A percentile compares a stretch with the other conserved stretches of the same genome.
Conservation (phyloP, 176 grass and related monocot genomes). For the Pontederia paniculata region DNA sequence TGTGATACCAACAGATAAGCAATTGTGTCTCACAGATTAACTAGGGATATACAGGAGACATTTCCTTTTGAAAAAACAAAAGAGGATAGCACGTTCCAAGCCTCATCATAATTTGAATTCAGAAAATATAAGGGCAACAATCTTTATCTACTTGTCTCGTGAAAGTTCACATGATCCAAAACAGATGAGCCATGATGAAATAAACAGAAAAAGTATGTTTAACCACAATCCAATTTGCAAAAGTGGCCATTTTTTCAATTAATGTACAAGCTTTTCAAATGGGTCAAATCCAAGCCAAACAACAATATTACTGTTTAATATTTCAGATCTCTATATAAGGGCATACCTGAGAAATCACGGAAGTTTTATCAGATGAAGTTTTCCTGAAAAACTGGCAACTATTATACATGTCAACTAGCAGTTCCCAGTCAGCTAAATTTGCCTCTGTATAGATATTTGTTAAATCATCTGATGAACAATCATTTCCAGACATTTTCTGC, state of each 20-base stretch:
- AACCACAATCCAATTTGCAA: no score
- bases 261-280: background rate
- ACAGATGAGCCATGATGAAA: no score
- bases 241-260: background rate
- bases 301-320: no score
- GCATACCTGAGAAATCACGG: constrained; percentile 48
- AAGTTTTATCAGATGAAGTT: constrained; percentile 31
- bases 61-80: no score
- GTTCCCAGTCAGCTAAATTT: constrained; percentile 24
- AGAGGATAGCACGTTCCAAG: background rate
- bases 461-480: constrained; percentile 12
- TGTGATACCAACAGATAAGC: background rate
- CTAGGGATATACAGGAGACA: no score
- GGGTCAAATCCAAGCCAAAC: background rate
- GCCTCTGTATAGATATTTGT: no score
- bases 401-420: constrained; percentile 47
- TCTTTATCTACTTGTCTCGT: no score
- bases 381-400: constrained; percentile 47
- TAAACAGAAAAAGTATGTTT: no score
- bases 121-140: background rate
- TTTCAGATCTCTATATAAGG: background rate
- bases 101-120: background rate
- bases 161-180: no score
- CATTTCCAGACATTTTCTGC: constrained; percentile 20
- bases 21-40: constrained; percentile 4